These are phyloP conservation scores for Canavalia gladiata DNA, from an alignment of 306 rosid species.

Conservation along the genomic window DNA sequence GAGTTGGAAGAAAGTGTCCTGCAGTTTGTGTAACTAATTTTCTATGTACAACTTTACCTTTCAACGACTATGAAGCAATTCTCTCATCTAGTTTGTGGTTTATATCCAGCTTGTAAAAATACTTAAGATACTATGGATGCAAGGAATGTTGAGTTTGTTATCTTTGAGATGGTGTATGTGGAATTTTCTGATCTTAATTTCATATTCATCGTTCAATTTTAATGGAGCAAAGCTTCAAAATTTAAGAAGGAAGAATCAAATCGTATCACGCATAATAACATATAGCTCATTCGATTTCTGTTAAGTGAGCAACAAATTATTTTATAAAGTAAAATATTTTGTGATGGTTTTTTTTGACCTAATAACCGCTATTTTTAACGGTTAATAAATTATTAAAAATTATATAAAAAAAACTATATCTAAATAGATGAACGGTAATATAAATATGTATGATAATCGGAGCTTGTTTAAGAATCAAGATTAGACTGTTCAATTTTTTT, in stretches of 20 bases:
- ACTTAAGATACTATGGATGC: background rate
- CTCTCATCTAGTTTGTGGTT: no score
- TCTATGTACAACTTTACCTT: background rate
- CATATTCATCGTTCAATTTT: background rate
- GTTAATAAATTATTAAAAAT: no score
- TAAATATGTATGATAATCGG: no score
- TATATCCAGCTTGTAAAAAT: background rate
- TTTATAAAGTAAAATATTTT: no score
- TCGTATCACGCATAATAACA: no score
- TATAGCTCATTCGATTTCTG: no score
- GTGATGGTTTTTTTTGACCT: no score
- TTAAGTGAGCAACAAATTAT: no score
- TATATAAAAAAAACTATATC: no score
- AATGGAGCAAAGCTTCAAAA: background rate
- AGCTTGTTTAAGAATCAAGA: no score
- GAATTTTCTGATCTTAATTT: background rate
- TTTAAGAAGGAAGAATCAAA: background rate
- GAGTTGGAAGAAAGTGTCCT: slow-evolving; percentile 44
- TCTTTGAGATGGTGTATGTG: background rate
- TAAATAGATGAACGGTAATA: no score
- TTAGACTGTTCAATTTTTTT: background rate
- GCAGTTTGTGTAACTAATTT: background rate
- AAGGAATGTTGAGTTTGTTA: slow-evolving; percentile 9
- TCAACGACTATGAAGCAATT: slow-evolving; percentile 6
- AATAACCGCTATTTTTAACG: no score